Evolutionary conservation across 2,329 filamentous ascomycete species (phyloP).

Genomic region (Pyricularia sp.): DNA sequence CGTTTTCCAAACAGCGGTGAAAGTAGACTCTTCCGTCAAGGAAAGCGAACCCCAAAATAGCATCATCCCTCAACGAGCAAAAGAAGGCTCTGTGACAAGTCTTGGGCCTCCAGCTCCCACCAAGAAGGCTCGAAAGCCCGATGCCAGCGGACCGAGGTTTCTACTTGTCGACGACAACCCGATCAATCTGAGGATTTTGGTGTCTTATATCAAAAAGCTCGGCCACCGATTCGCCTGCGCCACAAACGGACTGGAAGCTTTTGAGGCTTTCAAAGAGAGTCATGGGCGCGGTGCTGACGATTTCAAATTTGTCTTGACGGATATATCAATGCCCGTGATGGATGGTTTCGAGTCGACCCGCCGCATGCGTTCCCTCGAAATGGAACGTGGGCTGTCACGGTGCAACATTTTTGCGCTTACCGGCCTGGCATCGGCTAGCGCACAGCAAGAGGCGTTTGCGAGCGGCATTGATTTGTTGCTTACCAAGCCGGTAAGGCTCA

Average conservation of each 20-base stretch:
- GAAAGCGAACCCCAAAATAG: too few species aligned
- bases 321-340: constrained; percentile 50
- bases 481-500: constrained; percentile 37
- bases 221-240: constrained; percentile 19
- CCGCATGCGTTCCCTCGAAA: constrained; percentile 39
- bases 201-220: constrained; percentile 24
- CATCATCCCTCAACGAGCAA: too few species aligned
- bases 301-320: too few species aligned
- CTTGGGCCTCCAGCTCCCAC: background rate
- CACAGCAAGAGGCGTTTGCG: constrained; percentile 41
- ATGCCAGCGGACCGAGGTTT: constrained; percentile 8
- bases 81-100: too few species aligned
- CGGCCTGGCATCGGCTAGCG: constrained; percentile 37
- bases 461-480: constrained; percentile 45
- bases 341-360: constrained; percentile 41
- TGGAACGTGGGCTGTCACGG: constrained; percentile 26
- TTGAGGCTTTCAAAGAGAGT: constrained; percentile 18
- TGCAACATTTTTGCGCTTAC: constrained; percentile 42
- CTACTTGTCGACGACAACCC: constrained; percentile 31
- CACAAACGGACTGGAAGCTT: constrained; percentile 23
- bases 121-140: background rate
- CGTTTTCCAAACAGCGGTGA: too few species aligned
- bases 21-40: too few species aligned
- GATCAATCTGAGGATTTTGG: constrained; percentile 26
- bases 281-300: too few species aligned